phyloP scores from a whole-genome alignment of 768 basidiomycete species.

The Cyathus striatus region DNA sequence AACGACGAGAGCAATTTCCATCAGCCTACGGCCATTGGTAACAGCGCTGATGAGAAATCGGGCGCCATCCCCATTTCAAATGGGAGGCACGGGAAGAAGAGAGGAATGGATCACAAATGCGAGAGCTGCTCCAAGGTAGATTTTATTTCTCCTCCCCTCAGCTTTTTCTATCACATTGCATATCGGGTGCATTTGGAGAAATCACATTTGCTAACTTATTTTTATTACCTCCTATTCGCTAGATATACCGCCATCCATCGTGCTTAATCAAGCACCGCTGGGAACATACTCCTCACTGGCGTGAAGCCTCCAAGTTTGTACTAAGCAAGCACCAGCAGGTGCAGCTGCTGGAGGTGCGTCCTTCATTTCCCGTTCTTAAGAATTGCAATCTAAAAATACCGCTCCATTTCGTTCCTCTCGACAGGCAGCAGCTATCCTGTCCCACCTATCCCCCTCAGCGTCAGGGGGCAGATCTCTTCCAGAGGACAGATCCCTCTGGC shows the following conservation, averaged over 20 bases:
- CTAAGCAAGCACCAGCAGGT: conserved; percentile 97
- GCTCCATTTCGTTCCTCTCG: too few relatives aligned
- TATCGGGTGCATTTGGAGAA: too few relatives aligned
- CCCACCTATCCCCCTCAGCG: conserved; percentile 68
- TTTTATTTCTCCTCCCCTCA: too few relatives aligned
- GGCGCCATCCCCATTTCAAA: conserved; percentile 29
- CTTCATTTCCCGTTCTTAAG: conserved; percentile 1
- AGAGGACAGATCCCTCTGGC: conserved; percentile 92
- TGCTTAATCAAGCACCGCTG: conserved; percentile 97
- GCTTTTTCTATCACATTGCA: too few relatives aligned
- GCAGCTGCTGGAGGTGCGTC: conserved; percentile 82
- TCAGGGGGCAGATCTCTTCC: conserved; percentile 74
- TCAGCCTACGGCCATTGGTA: conserved; percentile 4
- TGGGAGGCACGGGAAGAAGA: conserved; percentile 57
- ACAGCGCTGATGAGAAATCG: conserved; percentile 7
- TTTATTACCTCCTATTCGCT: conserved; percentile 4
- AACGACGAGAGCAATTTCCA: conserved; percentile 19
- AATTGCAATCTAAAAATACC: too few relatives aligned
- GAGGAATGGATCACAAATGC: conserved; percentile 84
- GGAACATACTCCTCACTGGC: conserved; percentile 97
- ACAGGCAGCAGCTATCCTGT: conserved; percentile 91
- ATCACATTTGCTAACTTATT: conserved; percentile 1
- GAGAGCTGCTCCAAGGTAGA: conserved; percentile 91
- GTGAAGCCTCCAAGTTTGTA: conserved; percentile 83
- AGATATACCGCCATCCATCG: conserved; percentile 89